Base-by-base conservation (phyloP, 352 stramenopile species). In the Globisporangium nunn region DNA sequence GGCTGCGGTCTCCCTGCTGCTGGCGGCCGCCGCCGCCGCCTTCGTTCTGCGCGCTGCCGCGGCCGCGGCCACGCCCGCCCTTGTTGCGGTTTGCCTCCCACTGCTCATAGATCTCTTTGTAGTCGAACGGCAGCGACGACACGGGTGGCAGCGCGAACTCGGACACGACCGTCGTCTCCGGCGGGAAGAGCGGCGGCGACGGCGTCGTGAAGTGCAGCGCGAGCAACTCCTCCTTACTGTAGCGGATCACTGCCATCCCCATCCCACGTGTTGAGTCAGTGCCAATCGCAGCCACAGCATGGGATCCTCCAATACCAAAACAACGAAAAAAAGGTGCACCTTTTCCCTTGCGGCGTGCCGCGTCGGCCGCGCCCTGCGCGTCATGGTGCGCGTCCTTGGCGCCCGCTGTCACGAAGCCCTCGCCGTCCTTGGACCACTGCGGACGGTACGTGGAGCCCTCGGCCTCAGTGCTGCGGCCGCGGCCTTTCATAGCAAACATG, bases 401-500 rank as follows among this genome's bases (percentile, higher is more conserved):
- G 12, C 66, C 61, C 44, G 70, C 70, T 33, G 78, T 89, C 31
- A 92, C 79, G 54, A 94, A 94, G 1, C 84, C 84, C 28, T 94
- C 84, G 29, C 81, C 81, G 61, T 92, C 82, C 50, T 94, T 94
- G 35, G 80, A 91, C 84, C 84, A 94, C 60, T 92, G 81, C 46
- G 84, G 84, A 8, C 83, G 78, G 60, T 92, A 94, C 18, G 77
- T 71, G 18, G 80, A 77, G 30, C 67, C 70, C 49, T 88, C 80
- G 7, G 76, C 77, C 50, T 94, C 84, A 33, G 78, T 88, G 45
- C 74, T 88, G 48, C 74, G 77, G 11, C 79, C 81, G 15, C 81
- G 72, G 50, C 84, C 84, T 58, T 92, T 94, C 68, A 91, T 87
- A n/a, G 81, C 81, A 55, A 94, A 94, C 84, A 94, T 94, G 41